These are phyloP conservation scores for Microdochium trichocladiopsis DNA, from an alignment of 2,329 filamentous ascomycete species.

Conservation along the genomic window DNA sequence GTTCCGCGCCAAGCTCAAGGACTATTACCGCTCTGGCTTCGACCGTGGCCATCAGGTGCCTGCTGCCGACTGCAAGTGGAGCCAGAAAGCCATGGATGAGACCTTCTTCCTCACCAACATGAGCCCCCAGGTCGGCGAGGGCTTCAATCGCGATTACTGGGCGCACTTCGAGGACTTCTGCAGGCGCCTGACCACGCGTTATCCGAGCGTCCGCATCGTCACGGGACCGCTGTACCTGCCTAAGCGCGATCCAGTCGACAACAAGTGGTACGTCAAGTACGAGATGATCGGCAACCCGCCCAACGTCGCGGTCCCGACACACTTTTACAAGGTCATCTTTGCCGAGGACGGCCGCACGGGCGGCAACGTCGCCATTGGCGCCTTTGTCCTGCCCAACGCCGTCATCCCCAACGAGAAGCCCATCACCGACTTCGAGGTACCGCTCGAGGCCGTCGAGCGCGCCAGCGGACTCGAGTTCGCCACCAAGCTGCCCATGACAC, in stretches of 20 bases:
- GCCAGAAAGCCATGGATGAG: conserved; percentile 86
- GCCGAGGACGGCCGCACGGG: conserved; percentile 69
- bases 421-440: conserved; percentile 88
- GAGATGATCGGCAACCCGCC: conserved; percentile 93
- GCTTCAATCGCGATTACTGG: conserved; percentile 99
- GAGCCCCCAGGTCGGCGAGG: conserved; percentile 96
- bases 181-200: conserved; percentile 69
- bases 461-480: conserved; percentile 92
- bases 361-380: conserved; percentile 80
- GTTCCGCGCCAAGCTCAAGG: conserved; percentile 84
- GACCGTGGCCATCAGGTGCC: conserved; percentile 96
- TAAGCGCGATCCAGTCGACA: conserved; percentile 70
- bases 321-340: conserved; percentile 99
- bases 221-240: conserved; percentile 93
- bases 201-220: conserved; percentile 83
- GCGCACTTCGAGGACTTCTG: conserved; percentile 98
- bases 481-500: conserved; percentile 62
- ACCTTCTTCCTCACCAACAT: conserved; percentile 94
- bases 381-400: conserved; percentile 93
- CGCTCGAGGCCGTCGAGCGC: conserved; percentile 84
- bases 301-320: conserved; percentile 91
- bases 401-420: conserved; percentile 82
- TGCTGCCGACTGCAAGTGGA: conserved; percentile 94
- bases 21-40: conserved; percentile 93
- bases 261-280: conserved; percentile 93